Base-by-base conservation (phyloP, 169 alveolate species). In the Cryptosporidium canis region DNA sequence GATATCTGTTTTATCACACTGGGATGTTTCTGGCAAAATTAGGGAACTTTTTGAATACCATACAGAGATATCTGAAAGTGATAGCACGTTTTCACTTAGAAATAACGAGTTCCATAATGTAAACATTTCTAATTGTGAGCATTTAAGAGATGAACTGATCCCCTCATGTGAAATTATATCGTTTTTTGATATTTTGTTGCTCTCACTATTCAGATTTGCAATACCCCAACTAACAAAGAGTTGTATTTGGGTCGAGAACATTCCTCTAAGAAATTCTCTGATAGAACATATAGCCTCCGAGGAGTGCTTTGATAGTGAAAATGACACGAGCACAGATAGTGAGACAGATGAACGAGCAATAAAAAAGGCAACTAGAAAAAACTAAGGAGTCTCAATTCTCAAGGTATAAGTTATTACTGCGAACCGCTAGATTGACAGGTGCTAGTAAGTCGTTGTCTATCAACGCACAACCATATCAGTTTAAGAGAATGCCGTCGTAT, bases 401-500 rank as follows among this genome's bases (percentile, higher is more conserved):
- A 66, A 66, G 58, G 82, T 66, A 66, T 66, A 66, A 66, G 82
- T 66, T 37, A 66, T 41, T 66, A 66, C 82, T 66, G 27, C 39
- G 43, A 43, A 43, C 61, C 41, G 27, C 67, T 43, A 66, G 58
- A 24, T 66, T 6, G 45, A 41, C 45, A 18, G 27, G 58, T 37
- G 27, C 61, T 43, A 43, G 39, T 66, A 37, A 41, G 53, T 66
- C 18, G 35, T 29, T 29, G 43, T 14, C 14, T n/a, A 67, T 51
- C 21, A 41, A 66, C 47, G 64, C 39, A 12, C 55, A 33, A 27
- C 31, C 29, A 56, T 48, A 16, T 90, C 67, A 91, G 91, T 95
- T 94, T 70, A 96, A 92, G 67, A 98, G 93, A 90, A 98, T 97
- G 65, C 99, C 99, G 82, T 98, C 99, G 91, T 96, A 98, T 93